These are phyloP conservation scores for Chlamydomonas urium DNA, from an alignment of 139 green algal species.

Conservation along the genomic window DNA sequence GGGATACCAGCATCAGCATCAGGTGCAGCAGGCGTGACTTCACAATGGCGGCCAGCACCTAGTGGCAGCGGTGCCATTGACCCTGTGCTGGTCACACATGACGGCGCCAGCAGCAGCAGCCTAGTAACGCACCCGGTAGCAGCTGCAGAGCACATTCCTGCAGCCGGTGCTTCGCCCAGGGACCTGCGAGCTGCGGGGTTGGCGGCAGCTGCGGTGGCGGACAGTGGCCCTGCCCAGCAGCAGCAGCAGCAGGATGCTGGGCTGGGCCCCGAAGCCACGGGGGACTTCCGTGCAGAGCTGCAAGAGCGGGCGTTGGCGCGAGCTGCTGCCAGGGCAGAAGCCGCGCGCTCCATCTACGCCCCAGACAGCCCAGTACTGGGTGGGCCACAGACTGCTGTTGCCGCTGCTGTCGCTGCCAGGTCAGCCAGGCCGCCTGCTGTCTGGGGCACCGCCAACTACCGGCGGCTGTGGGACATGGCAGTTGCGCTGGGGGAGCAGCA, in stretches of 20 bases:
- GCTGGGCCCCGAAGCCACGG: too few species aligned
- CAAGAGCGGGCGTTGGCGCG: constrained; percentile 27
- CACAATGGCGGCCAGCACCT: too few species aligned
- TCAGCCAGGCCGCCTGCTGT: constrained; percentile 20
- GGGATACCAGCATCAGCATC: too few species aligned
- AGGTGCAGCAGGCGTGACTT: too few species aligned
- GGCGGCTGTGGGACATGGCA: constrained; percentile 51
- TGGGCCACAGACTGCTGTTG: neutral
- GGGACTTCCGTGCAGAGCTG: constrained; percentile 29
- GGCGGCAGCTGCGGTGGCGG: too few species aligned
- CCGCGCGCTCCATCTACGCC: neutral
- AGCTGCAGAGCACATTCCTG: too few species aligned
- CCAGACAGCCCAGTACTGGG: neutral
- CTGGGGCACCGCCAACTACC: constrained; percentile 53
- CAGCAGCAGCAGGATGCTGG: constrained; percentile 12
- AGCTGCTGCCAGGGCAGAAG: constrained; percentile 21
- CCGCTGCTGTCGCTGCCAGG: neutral
- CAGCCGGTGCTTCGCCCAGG: too few species aligned
- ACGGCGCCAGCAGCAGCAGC: too few species aligned
- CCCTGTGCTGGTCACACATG: too few species aligned
- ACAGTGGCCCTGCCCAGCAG: constrained; percentile 1
- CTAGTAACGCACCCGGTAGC: too few species aligned
- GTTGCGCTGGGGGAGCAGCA: constrained; percentile 40
- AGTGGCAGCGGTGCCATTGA: too few species aligned
- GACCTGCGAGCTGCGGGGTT: too few species aligned